Base-by-base conservation (phyloP, 2,329 filamentous ascomycete species). In the Aureobasidium sp. region DNA sequence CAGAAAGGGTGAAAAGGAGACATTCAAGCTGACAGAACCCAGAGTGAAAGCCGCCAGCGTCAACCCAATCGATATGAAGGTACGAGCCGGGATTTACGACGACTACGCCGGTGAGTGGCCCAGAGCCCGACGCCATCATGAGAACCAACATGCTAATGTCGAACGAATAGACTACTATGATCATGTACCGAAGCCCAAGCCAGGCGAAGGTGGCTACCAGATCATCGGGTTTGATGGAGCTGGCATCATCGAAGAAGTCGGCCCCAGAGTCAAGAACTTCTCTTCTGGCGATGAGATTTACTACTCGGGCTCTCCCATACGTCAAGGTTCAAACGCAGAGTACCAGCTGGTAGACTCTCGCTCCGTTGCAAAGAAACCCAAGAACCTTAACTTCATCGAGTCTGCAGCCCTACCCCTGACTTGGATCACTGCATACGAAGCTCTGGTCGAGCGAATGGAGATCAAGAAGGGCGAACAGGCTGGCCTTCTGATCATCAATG, bases 401-500 rank as follows among this genome's bases (percentile, higher is more conserved):
- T 71, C 77, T 8, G 77, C 78, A 22, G 74, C 72, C n/a, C 72
- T 79, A 71, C 77, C 76, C 4, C 62, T 80, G 62, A 78, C 76
- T 0, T 78, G 72, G 65, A 71, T 74, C 20, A 79, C 77, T 1
- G 77, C 77, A 2, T 79, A 73, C 63, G 73, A 79, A 66, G 70
- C 76, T 4, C 70, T 80, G 25, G 71, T 77, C 2, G 76, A 79
- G 64, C 69, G 76, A 22, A 68, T 79, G 60, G 74, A 81, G 51
- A 72, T 77, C 29, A 57, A 67, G 20, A 67, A 72, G 52, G 70
- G 69, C 2, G 75, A 77, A 62, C 65, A 73, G n/a, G 70, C 72
- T 29, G 73, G 69, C 20, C 68, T 78, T 14, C 63, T 80, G 25
- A 79, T 80, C 63, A 73, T 79, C 65, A 80, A 80, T 62, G 78